Percentiles rank a stretch among this genome's conserved stretches.
Evolutionary conservation across 176 grass and related monocot genomes (phyloP).

Genomic region (Urochloa ruziziensis): DNA sequence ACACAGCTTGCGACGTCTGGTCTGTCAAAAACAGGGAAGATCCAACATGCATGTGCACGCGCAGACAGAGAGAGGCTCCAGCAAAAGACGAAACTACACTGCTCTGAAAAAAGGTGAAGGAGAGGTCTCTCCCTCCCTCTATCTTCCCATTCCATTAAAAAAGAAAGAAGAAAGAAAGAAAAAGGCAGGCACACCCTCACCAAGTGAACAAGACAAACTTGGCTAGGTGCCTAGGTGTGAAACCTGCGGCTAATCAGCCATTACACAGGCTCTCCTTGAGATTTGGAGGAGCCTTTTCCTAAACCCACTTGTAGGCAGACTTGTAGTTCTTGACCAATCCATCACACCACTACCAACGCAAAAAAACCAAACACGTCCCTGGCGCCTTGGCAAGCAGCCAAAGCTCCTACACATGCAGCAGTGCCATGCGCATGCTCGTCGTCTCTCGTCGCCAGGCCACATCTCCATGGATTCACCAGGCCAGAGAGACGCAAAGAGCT

Average conservation of each 20-base stretch:
- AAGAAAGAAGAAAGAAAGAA: too few relatives aligned
- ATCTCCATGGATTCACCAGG: background rate
- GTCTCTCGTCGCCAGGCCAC: background rate
- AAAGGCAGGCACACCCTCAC: too few relatives aligned
- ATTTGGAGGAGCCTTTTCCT: background rate
- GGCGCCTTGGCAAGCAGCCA: background rate
- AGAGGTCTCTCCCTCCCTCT: too few relatives aligned
- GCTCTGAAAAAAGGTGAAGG: too few relatives aligned
- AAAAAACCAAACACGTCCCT: background rate
- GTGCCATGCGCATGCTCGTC: background rate
- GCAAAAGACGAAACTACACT: too few relatives aligned
- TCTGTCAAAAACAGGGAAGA: background rate
- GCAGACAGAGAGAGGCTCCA: background rate
- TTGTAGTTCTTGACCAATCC: background rate
- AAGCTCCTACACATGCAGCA: background rate
- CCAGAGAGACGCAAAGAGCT: background rate
- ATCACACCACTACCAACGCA: background rate
- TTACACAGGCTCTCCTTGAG: background rate
- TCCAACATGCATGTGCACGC: background rate
- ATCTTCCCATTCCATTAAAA: too few relatives aligned
- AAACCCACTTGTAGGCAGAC: background rate
- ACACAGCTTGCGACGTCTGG: too few relatives aligned
- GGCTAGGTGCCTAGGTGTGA: too few relatives aligned
- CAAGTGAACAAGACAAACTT: constrained; percentile 22
- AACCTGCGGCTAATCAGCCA: background rate